Percentiles rank a stretch among this genome's conserved stretches.
Evolutionary conservation across 1,139 yeast species (phyloP).

Genomic region (Debaryomyces nepalensis): DNA sequence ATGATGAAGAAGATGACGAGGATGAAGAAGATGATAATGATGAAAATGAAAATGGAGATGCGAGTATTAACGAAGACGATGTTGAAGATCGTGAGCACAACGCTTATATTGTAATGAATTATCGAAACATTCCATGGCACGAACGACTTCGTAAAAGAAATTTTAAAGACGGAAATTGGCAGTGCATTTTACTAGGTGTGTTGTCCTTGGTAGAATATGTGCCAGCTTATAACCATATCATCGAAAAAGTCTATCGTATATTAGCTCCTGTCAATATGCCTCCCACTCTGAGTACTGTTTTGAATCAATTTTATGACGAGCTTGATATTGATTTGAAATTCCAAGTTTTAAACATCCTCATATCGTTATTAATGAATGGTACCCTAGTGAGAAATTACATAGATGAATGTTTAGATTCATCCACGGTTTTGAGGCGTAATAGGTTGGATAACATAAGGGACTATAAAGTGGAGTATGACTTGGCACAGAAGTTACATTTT

Average conservation of each 20-base stretch:
- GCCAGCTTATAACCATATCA: slow-evolving; percentile 53
- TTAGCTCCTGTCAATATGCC: slow-evolving; percentile 61
- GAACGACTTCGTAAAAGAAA: slow-evolving; percentile 74
- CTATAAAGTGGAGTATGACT: slow-evolving; percentile 54
- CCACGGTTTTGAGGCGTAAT: slow-evolving; percentile 66
- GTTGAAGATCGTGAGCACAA: slow-evolving; percentile 41
- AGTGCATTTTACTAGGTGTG: slow-evolving; percentile 73
- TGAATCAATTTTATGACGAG: slow-evolving; percentile 52
- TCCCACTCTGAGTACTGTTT: slow-evolving; percentile 55
- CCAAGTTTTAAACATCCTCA: slow-evolving; percentile 57
- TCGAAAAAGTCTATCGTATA: slow-evolving; percentile 50
- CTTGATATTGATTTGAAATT: slow-evolving; percentile 56
- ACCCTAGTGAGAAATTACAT: slow-evolving; percentile 63
- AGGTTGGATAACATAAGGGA: slow-evolving; percentile 72
- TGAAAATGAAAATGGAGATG: slow-evolving; percentile 26
- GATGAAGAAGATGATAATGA: slow-evolving; percentile 22
- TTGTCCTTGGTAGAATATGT: slow-evolving; percentile 64
- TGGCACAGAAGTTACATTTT: slow-evolving; percentile 51
- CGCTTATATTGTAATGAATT: slow-evolving; percentile 61
- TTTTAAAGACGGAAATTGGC: slow-evolving; percentile 88
- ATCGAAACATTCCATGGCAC: slow-evolving; percentile 72
- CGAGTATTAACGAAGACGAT: slow-evolving; percentile 22
- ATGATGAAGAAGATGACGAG: slow-evolving; percentile 25
- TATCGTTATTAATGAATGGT: slow-evolving; percentile 62
- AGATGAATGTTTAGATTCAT: slow-evolving; percentile 70